Conservation (phyloP, 2,329 filamentous ascomycete genomes). For the Ascochyta koolunga region DNA sequence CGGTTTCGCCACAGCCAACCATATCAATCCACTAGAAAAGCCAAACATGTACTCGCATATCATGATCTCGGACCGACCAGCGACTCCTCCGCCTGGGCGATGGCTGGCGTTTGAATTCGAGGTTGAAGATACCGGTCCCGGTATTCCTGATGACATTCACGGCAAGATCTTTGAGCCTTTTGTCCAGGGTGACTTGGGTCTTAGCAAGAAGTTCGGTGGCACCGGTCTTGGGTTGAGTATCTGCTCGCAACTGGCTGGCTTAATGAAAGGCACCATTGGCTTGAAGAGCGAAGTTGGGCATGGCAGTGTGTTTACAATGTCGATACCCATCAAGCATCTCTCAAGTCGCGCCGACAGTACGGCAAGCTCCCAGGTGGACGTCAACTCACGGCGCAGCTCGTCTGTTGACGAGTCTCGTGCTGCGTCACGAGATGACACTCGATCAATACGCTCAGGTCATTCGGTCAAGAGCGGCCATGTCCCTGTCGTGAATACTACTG, state of each 20-base stretch:
- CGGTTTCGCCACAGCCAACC: conserved; percentile 50
- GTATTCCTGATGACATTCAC: conserved; percentile 79
- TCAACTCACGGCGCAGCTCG: conserved; percentile 34
- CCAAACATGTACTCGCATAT: conserved; percentile 44
- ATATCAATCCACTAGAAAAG: conserved; percentile 52
- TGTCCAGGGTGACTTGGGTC: conserved; percentile 85
- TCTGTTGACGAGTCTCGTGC: conserved; percentile 35
- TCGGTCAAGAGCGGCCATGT: conserved; percentile 34
- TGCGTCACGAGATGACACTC: conserved; percentile 38
- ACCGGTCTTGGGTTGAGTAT: conserved; percentile 89
- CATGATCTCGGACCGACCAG: conserved; percentile 44
- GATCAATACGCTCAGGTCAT: conserved; percentile 40
- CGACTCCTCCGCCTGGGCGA: conserved; percentile 63
- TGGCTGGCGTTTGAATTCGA: conserved; percentile 84
- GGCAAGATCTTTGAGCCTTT: conserved; percentile 91
- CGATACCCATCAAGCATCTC: conserved; percentile 79
- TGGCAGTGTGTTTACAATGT: conserved; percentile 82
- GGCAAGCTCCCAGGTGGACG: conserved; percentile 45
- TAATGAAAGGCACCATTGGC: conserved; percentile 81
- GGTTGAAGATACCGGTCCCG: conserved; percentile 85
- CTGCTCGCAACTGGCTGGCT: conserved; percentile 79
- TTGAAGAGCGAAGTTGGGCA: conserved; percentile 73
- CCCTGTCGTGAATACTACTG: conserved; percentile 17
- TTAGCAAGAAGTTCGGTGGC: conserved; percentile 89
- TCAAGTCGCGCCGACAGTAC: conserved; percentile 67